Percentiles rank a stretch among this genome's conserved stretches.
Conservation (phyloP, 2,329 filamentous ascomycete species). For the Pseudopyricularia cyperi region DNA sequence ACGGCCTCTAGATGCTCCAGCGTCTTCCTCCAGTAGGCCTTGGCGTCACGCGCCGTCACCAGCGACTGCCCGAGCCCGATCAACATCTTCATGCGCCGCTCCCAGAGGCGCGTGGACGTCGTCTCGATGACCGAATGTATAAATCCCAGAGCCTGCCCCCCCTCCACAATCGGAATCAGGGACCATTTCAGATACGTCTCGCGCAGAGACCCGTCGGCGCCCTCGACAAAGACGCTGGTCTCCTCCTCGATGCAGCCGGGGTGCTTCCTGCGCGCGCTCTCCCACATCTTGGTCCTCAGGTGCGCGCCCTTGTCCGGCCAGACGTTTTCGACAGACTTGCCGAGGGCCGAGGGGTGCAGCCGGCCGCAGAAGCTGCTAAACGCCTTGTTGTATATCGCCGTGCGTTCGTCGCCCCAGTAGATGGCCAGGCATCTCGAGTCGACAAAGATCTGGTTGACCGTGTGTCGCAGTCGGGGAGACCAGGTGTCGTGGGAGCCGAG, state of each 20-base stretch:
- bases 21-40: slow-evolving; percentile 33
- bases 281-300: slow-evolving; percentile 24
- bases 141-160: slow-evolving; percentile 28
- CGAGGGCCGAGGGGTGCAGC: slow-evolving; percentile 51
- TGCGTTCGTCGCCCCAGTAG: slow-evolving; percentile 48
- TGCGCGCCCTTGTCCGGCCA: slow-evolving; percentile 38
- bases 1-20: slow-evolving; percentile 29
- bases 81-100: slow-evolving; percentile 34
- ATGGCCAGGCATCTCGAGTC: slow-evolving; percentile 37
- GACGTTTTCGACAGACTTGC: slow-evolving; percentile 41
- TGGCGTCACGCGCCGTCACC: slow-evolving; percentile 26
- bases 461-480: slow-evolving; percentile 27
- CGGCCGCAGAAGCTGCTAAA: slow-evolving; percentile 49
- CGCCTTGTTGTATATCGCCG: slow-evolving; percentile 61
- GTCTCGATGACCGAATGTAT: slow-evolving; percentile 33
- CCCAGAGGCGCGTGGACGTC: slow-evolving; percentile 32
- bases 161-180: slow-evolving; percentile 29
- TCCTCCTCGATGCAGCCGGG: slow-evolving; percentile 25
- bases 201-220: slow-evolving; percentile 24
- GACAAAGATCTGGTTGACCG: slow-evolving; percentile 23
- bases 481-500: slow-evolving; percentile 29
- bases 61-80: slow-evolving; percentile 32
- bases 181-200: slow-evolving; percentile 37
- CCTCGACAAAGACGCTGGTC: slow-evolving; percentile 30
- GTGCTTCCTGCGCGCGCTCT: slow-evolving; percentile 17